Evolutionary conservation across 2,329 filamentous ascomycete genomes (phyloP).

Genomic region (Fusarium coffeatum): DNA sequence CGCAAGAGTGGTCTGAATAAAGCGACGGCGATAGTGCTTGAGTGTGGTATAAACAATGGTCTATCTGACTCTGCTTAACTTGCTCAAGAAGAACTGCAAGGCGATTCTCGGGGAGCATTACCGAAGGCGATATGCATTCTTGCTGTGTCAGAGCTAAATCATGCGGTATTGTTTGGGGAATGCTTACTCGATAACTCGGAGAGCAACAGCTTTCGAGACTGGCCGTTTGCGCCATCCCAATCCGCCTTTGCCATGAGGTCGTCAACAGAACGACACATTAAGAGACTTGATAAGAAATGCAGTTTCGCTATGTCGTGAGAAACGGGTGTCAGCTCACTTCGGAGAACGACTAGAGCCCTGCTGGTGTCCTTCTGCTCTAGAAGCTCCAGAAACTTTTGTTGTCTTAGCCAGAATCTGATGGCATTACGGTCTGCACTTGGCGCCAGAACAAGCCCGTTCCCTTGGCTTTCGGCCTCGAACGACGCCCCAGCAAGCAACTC

Average conservation of each 20-base stretch:
- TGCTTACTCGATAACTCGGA: slow-evolving; percentile 84
- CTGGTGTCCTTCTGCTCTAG: slow-evolving; percentile 80
- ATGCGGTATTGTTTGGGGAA: background rate
- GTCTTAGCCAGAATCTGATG: slow-evolving; percentile 88
- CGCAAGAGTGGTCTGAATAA: slow-evolving; percentile 89
- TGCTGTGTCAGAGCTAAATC: slow-evolving; percentile 50
- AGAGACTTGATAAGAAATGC: slow-evolving; percentile 85
- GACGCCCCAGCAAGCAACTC: slow-evolving; percentile 73
- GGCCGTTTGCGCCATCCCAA: slow-evolving; percentile 85
- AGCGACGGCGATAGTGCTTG: slow-evolving; percentile 81
- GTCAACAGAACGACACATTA: slow-evolving; percentile 86
- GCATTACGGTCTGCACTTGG: slow-evolving; percentile 79
- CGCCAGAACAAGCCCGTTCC: slow-evolving; percentile 77
- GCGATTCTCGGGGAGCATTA: slow-evolving; percentile 95
- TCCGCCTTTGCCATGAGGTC: slow-evolving; percentile 80
- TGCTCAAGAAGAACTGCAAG: slow-evolving; percentile 84
- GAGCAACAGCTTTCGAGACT: slow-evolving; percentile 79
- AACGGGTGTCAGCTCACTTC: slow-evolving; percentile 87
- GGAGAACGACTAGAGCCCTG: slow-evolving; percentile 82
- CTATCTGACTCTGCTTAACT: slow-evolving; percentile 85
- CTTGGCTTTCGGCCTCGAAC: slow-evolving; percentile 50
- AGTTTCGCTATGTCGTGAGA: slow-evolving; percentile 81
- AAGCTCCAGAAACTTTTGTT: slow-evolving; percentile 95
- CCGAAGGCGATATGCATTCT: slow-evolving; percentile 93
- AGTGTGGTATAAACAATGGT: slow-evolving; percentile 89